Base-by-base conservation (phyloP, 768 basidiomycete species). In the Leccinum fibrillosum region DNA sequence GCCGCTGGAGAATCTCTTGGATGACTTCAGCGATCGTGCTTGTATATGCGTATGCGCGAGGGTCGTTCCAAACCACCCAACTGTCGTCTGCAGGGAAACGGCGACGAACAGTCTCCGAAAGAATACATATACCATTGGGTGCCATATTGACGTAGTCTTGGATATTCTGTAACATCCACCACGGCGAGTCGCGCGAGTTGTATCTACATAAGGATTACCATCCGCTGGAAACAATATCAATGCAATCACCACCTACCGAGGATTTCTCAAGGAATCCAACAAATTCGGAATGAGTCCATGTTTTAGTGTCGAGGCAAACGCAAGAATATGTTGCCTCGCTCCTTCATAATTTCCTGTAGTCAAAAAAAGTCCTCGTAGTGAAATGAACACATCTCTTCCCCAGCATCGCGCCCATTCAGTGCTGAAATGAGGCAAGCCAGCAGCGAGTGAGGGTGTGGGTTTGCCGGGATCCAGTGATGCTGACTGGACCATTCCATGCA, bases 161-260 rank as follows among this genome's bases (percentile, higher is more conserved):
- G 55, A 99, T 97, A 68, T 90, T 97, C 71, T 99, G 96, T 58
- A 98, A 72, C 91, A 98, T 96, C 93, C 94, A 98, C 96, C 95
- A 98, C 4, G 97, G 96, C 7, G 93, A 94, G 70, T 99, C 97
- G 53, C 97, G 88, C 5, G 93, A 98, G 73, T 98, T 98, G 74
- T 94, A 95, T 60, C 90, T 90, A 59, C 9, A 44, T 19, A 7
- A 44, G 5, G 6, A 25, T 61, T 13, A 51, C 21, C 28, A 25
- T 15, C 28, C 49, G 35, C 32, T 45, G 21, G 21, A 23, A 7
- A 35, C 15, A 30, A 26, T 15, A 49, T 52, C 21, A 4, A 17
- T 23, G 17, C 3, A 50, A 32, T 7, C 25, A 30, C 6, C 10
- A 69, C 79, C 53, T 75, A 92, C 86, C 94, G 80, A 17, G 95